Evolutionary conservation across 2,329 filamentous ascomycete genomes (phyloP).

Genomic region (Ophiocordyceps camponoti-saundersi): DNA sequence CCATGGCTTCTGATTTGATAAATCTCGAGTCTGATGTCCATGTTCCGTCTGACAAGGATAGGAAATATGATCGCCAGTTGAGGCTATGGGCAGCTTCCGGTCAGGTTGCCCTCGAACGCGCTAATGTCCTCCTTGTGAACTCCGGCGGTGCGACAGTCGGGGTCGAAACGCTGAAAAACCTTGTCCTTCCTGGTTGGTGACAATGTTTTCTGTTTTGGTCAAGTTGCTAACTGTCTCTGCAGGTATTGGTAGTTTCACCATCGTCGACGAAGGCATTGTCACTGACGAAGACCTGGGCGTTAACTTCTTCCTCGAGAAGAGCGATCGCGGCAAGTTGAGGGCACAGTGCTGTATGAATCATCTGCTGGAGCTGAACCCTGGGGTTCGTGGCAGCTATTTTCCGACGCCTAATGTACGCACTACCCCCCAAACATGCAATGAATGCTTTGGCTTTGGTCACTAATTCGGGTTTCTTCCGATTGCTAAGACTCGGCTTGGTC

Average conservation of each 20-base stretch:
- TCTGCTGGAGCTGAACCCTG: slow-evolving; percentile 78
- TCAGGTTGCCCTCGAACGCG: slow-evolving; percentile 76
- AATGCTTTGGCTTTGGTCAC: background rate
- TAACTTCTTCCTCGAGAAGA: slow-evolving; percentile 89
- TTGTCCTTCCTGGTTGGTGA: slow-evolving; percentile 64
- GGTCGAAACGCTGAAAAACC: slow-evolving; percentile 85
- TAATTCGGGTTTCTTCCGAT: slow-evolving; percentile 1
- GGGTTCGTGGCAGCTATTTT: slow-evolving; percentile 64
- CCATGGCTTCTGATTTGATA: no score
- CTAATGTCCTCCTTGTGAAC: slow-evolving; percentile 83
- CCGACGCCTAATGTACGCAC: slow-evolving; percentile 14
- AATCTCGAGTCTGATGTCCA: background rate
- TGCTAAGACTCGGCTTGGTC: slow-evolving; percentile 14
- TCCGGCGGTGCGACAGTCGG: slow-evolving; percentile 75
- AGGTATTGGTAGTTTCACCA: slow-evolving; percentile 83
- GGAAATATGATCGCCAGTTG: slow-evolving; percentile 88
- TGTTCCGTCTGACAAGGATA: slow-evolving; percentile 34
- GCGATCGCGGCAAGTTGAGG: slow-evolving; percentile 57
- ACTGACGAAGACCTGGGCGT: slow-evolving; percentile 72
- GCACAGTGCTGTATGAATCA: slow-evolving; percentile 63
- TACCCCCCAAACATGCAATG: no score
- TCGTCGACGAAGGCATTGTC: slow-evolving; percentile 68
- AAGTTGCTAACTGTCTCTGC: background rate
- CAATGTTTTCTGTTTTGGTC: background rate
- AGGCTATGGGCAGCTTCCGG: slow-evolving; percentile 89